Evolutionary conservation across 129 eudicot genomes (phyloP).

Genomic region (Saussurea involucrata): DNA sequence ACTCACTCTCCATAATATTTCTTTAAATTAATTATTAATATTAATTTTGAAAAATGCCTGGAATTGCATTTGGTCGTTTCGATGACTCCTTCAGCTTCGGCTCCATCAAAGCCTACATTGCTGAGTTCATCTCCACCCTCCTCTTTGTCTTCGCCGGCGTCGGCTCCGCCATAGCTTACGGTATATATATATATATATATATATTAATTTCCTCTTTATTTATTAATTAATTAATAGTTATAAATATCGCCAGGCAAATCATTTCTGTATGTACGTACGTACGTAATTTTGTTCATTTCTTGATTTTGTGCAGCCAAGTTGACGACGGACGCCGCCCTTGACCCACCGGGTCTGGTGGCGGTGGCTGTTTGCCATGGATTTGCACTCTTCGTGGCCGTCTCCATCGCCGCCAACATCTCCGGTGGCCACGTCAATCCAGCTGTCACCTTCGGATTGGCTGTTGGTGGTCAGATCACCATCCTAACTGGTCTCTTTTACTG

Average conservation of each 20-base stretch:
- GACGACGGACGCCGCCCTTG: constrained; percentile 42
- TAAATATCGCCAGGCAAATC: too few species aligned
- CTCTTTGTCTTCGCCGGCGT: constrained; percentile 41
- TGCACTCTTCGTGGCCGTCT: constrained; percentile 52
- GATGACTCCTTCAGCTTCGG: constrained; percentile 36
- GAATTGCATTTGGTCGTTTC: constrained; percentile 35
- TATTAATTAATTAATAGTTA: neutral
- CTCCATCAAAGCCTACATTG: constrained; percentile 37
- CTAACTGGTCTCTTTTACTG: constrained; percentile 51
- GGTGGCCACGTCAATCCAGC: constrained; percentile 68
- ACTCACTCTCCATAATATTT: neutral
- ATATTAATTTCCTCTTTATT: too few species aligned
- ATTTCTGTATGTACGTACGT: too few species aligned
- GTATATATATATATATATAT: neutral
- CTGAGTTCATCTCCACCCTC: constrained; percentile 42
- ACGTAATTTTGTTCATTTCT: neutral
- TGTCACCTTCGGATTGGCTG: constrained; percentile 60
- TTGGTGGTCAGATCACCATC: constrained; percentile 55
- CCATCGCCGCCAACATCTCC: constrained; percentile 57
- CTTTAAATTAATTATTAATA: neutral
- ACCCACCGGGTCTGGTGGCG: constrained; percentile 49
- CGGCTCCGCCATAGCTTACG: constrained; percentile 35
- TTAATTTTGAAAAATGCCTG: constrained; percentile 5
- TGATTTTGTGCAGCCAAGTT: constrained; percentile 28
- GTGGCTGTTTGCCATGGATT: constrained; percentile 48